Conservation (phyloP, 352 stramenopile genomes). For the Globisporangium carolinianum region DNA sequence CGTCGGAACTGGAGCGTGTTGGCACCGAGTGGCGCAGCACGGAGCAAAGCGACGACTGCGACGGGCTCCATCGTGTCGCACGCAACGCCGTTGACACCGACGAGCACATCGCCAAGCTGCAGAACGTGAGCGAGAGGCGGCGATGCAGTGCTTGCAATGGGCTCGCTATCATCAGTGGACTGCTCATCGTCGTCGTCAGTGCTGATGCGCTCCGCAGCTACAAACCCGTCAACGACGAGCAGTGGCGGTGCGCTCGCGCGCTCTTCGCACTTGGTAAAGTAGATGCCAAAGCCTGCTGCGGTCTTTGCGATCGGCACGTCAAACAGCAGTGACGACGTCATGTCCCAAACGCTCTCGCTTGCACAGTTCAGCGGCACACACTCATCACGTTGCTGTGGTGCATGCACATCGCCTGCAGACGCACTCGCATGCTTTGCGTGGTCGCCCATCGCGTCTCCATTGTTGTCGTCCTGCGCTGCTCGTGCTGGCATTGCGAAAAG, state of each 20-base stretch:
- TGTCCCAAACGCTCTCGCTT: no score
- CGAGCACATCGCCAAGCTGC: conserved; percentile 28
- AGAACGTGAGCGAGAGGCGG: conserved; percentile 9
- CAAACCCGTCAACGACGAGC: conserved; percentile 34
- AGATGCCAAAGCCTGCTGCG: conserved; percentile 28
- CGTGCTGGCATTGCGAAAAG: no score
- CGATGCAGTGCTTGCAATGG: neutral
- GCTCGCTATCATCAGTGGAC: neutral
- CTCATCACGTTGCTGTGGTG: no score
- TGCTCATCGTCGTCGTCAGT: neutral
- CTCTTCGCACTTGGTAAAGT: conserved; percentile 23
- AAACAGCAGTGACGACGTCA: neutral
- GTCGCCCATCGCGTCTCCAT: no score
- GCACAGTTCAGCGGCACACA: no score
- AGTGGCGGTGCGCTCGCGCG: neutral
- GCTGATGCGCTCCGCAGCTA: conserved; percentile 9
- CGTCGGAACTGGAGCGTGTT: conserved; percentile 33
- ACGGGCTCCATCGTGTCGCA: conserved; percentile 19
- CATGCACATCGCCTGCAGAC: no score
- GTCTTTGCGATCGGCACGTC: conserved; percentile 26
- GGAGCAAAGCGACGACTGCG: conserved; percentile 24
- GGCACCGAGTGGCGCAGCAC: conserved; percentile 15
- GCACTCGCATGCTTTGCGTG: no score
- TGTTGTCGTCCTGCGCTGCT: no score
- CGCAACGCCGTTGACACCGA: conserved; percentile 21